Conservation (phyloP, 768 basidiomycete genomes). For the Rhodosporidiobolus sp. region DNA sequence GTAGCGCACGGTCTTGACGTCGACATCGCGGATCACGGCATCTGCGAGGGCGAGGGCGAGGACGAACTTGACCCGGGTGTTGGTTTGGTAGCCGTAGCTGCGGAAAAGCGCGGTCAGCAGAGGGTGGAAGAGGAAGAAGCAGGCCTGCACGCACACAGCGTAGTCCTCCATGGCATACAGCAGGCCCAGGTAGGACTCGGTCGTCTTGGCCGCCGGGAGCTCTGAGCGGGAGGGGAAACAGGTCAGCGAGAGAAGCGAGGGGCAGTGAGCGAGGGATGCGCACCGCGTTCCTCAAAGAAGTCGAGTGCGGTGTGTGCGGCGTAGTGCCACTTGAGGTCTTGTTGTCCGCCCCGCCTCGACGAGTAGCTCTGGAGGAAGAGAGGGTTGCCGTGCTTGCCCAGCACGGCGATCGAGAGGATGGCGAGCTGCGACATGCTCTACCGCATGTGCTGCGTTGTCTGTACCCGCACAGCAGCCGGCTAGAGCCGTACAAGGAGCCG, state of each 20-base stretch:
- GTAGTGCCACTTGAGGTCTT: constrained; percentile 72
- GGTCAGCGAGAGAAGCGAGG: constrained; percentile 31
- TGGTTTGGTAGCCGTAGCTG: constrained; percentile 80
- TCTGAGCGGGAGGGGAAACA: constrained; percentile 47
- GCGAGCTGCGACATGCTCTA: constrained; percentile 19
- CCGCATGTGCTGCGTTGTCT: accelerated
- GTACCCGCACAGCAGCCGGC: too few species aligned
- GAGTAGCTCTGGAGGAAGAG: constrained; percentile 40
- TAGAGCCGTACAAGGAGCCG: neutral
- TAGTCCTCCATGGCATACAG: constrained; percentile 89
- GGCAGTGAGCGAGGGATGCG: constrained; percentile 43
- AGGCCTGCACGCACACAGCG: constrained; percentile 61
- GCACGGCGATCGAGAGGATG: constrained; percentile 42
- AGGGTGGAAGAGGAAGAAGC: neutral
- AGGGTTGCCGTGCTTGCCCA: constrained; percentile 43
- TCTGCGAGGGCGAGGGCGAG: constrained; percentile 75
- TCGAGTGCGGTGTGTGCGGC: constrained; percentile 86
- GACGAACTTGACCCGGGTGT: constrained; percentile 81
- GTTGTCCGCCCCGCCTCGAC: constrained; percentile 53
- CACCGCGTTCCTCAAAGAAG: constrained; percentile 86
- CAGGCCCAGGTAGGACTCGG: constrained; percentile 78
- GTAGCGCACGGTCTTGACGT: constrained; percentile 65
- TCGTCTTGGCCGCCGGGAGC: constrained; percentile 56
- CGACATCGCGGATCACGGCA: constrained; percentile 72
- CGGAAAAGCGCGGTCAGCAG: neutral